Percentiles rank a stretch among this genome's conserved stretches.
Evolutionary conservation across 495 filamentous ascomycete genomes (phyloP).

Genomic region (Hyaloscypha hepaticicola): DNA sequence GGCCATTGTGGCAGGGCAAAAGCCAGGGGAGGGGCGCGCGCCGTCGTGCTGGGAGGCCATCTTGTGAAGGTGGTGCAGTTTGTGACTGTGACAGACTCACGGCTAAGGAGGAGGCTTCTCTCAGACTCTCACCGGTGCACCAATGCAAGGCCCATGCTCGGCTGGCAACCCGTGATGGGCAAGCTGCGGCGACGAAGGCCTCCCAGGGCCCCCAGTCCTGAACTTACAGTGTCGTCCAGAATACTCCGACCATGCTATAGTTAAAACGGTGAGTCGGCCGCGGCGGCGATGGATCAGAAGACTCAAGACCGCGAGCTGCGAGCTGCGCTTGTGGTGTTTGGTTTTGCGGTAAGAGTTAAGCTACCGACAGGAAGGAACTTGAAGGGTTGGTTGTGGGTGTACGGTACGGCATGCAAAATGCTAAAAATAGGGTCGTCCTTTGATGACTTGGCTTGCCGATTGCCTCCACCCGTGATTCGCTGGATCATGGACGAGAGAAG

Average conservation of each 20-base stretch:
- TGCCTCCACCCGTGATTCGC: background rate
- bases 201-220: background rate
- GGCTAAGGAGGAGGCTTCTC: background rate
- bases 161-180: background rate
- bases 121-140: background rate
- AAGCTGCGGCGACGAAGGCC: background rate
- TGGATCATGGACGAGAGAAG: background rate
- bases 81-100: too few species aligned
- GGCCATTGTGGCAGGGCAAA: slow-evolving; percentile 8
- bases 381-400: too few species aligned
- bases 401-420: background rate
- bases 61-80: too few species aligned
- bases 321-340: background rate
- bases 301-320: too few species aligned
- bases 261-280: background rate
- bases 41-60: background rate
- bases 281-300: background rate
- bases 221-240: too few species aligned
- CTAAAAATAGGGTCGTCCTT: background rate
- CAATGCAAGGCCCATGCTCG: background rate
- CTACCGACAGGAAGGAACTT: background rate
- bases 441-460: background rate
- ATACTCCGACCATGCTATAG: too few species aligned
- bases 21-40: background rate
- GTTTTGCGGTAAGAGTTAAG: background rate